Evolutionary conservation across 352 stramenopile genomes (phyloP).

Genomic region (Phytopythium litorale): DNA sequence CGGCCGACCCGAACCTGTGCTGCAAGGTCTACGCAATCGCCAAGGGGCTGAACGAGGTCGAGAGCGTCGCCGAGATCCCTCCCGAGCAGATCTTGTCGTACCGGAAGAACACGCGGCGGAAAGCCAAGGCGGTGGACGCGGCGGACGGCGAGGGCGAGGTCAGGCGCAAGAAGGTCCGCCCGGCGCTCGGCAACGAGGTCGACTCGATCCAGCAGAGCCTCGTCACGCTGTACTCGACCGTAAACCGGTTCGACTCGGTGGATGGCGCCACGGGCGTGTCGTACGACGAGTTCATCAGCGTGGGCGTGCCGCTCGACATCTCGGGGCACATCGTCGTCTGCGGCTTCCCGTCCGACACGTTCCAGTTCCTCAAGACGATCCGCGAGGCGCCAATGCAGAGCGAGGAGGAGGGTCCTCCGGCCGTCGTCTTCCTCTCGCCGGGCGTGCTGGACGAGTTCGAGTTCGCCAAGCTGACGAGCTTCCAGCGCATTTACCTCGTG

Average conservation of each 20-base stretch:
- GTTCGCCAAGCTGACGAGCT: constrained; percentile 44
- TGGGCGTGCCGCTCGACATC: constrained; percentile 36
- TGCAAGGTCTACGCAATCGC: constrained; percentile 79
- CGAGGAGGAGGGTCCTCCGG: constrained; percentile 31
- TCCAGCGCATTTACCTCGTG: constrained; percentile 62
- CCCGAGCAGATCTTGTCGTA: constrained; percentile 74
- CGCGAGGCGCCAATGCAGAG: constrained; percentile 41
- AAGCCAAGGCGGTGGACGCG: constrained; percentile 39
- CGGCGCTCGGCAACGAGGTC: constrained; percentile 53
- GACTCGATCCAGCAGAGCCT: constrained; percentile 53
- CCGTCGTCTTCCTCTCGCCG: constrained; percentile 58
- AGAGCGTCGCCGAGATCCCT: constrained; percentile 55
- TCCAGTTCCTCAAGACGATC: constrained; percentile 71
- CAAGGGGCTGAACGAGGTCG: constrained; percentile 47
- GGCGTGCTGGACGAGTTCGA: constrained; percentile 51
- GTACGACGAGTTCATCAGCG: constrained; percentile 51
- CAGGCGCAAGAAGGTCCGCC: constrained; percentile 51
- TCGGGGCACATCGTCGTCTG: constrained; percentile 65
- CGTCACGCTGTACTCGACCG: constrained; percentile 44
- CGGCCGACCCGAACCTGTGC: constrained; percentile 69
- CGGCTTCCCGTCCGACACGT: constrained; percentile 58
- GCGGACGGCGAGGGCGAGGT: constrained; percentile 18
- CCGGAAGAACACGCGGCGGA: constrained; percentile 62
- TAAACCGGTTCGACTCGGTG: constrained; percentile 22
- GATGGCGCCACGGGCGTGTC: constrained; percentile 19